phyloP scores from a whole-genome alignment of 1,139 yeast species.

The Blastobotrys aristatus region DNA sequence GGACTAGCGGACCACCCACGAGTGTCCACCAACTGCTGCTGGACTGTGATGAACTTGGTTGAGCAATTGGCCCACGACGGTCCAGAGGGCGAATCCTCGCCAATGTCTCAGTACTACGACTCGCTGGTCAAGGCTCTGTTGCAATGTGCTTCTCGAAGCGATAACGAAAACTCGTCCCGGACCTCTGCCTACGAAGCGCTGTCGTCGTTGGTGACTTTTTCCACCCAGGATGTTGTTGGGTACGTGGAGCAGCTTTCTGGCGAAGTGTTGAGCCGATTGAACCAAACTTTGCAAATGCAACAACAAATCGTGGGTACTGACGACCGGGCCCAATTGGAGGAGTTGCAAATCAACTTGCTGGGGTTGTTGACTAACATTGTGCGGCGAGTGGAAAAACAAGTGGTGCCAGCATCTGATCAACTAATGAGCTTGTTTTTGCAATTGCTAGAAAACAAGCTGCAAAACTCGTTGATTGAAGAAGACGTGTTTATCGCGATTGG shows the following conservation, averaged over 20 bases:
- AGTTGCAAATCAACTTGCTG: slow-evolving; percentile 79
- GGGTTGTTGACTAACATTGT: slow-evolving; percentile 85
- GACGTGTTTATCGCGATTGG: slow-evolving; percentile 90
- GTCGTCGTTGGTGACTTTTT: slow-evolving; percentile 70
- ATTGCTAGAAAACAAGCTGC: slow-evolving; percentile 53
- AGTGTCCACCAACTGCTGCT: slow-evolving; percentile 92
- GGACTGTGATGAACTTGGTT: slow-evolving; percentile 88
- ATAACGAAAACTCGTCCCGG: slow-evolving; percentile 83
- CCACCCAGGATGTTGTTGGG: slow-evolving; percentile 66
- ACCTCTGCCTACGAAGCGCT: slow-evolving; percentile 95
- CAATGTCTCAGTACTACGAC: slow-evolving; percentile 69
- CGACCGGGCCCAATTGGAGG: slow-evolving; percentile 74
- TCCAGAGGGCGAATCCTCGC: slow-evolving; percentile 48
- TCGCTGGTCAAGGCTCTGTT: slow-evolving; percentile 65
- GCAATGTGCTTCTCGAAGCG: slow-evolving; percentile 61
- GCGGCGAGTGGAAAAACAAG: slow-evolving; percentile 70
- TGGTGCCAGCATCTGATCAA: slow-evolving; percentile 65
- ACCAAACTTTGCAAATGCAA: slow-evolving; percentile 55
- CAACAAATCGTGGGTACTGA: slow-evolving; percentile 48
- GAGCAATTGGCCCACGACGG: slow-evolving; percentile 74
- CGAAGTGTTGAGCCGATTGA: slow-evolving; percentile 68
- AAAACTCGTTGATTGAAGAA: slow-evolving; percentile 82
- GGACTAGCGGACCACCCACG: slow-evolving; percentile 89
- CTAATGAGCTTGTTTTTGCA: slow-evolving; percentile 80
- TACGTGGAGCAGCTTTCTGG: slow-evolving; percentile 67